Percentiles rank a stretch among this genome's conserved stretches.
phyloP scores from a whole-genome alignment of 2,329 filamentous ascomycete genomes.

The Nigrograna mackinnonii region DNA sequence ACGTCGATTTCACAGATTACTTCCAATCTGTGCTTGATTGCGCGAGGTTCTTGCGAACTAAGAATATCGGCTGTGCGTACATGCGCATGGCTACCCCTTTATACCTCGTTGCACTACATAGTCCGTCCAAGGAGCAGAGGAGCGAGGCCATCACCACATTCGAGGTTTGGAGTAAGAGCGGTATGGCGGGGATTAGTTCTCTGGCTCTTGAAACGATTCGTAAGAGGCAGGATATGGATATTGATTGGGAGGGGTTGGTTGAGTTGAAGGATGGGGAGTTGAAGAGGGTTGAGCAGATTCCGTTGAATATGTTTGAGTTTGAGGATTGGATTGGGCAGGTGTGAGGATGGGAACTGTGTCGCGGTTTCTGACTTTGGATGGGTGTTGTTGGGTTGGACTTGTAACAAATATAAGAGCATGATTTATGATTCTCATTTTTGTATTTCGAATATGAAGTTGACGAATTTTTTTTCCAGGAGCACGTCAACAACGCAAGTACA shows the following conservation, averaged over 20 bases:
- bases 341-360: no score
- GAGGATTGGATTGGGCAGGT: slow-evolving; percentile 6
- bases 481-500: no score
- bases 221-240: background rate
- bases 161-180: slow-evolving; percentile 19
- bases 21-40: slow-evolving; percentile 22
- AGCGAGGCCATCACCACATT: slow-evolving; percentile 19
- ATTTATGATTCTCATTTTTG: no score
- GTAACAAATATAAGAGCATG: no score
- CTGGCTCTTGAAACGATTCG: slow-evolving; percentile 25
- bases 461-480: no score
- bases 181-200: slow-evolving; percentile 31
- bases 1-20: slow-evolving; percentile 14
- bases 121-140: slow-evolving; percentile 14
- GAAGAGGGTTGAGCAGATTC: background rate
- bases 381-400: no score
- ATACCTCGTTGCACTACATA: slow-evolving; percentile 30
- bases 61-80: slow-evolving; percentile 27
- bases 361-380: no score
- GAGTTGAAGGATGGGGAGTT: background rate
- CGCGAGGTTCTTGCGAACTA: slow-evolving; percentile 19
- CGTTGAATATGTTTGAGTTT: slow-evolving; percentile 4
- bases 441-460: no score
- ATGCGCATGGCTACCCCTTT: slow-evolving; percentile 35
- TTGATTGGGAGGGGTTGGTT: background rate